Percentiles rank a stretch among this genome's conserved stretches.
These are phyloP conservation scores for Aureobasidium mangrovei DNA, from an alignment of 2,329 filamentous ascomycete species.

Conservation along the genomic window DNA sequence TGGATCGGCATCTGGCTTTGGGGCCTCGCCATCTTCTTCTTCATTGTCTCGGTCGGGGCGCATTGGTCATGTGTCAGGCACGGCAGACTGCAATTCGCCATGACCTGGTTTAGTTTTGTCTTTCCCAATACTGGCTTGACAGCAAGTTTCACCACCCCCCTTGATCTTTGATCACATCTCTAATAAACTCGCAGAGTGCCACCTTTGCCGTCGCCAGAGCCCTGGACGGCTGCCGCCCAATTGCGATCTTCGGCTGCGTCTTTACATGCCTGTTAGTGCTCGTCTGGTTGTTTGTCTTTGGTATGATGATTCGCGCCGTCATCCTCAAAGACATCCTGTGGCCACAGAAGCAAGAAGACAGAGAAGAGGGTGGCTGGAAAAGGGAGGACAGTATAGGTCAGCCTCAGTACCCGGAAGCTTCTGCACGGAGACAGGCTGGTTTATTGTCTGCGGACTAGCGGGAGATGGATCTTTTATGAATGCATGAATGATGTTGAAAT, in stretches of 20 bases:
- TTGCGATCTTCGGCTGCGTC: slow-evolving; percentile 59
- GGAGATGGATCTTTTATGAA: background rate
- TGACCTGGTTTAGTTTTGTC: slow-evolving; percentile 80
- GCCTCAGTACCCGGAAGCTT: background rate
- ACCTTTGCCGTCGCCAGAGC: slow-evolving; percentile 61
- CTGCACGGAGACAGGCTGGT: background rate
- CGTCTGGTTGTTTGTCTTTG: slow-evolving; percentile 60
- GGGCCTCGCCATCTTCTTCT: slow-evolving; percentile 78
- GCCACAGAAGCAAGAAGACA: slow-evolving; percentile 62
- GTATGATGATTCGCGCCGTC: slow-evolving; percentile 62
- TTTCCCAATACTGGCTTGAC: slow-evolving; percentile 61
- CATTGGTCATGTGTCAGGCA: slow-evolving; percentile 58
- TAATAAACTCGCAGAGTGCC: slow-evolving; percentile 39
- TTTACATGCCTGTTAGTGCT: slow-evolving; percentile 58
- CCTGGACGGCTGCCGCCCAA: slow-evolving; percentile 34
- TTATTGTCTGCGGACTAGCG: background rate
- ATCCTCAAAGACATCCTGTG: slow-evolving; percentile 60
- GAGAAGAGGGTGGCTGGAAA: slow-evolving; percentile 51
- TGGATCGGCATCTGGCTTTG: slow-evolving; percentile 71
- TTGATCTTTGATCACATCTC: background rate
- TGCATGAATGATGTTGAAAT: too few relatives aligned
- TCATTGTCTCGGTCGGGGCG: slow-evolving; percentile 68
- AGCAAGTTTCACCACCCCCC: slow-evolving; percentile 11
- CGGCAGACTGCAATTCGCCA: slow-evolving; percentile 62
- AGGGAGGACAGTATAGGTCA: background rate